Percentiles rank a stretch among this genome's conserved stretches.
Evolutionary conservation across 2,329 filamentous ascomycete genomes (phyloP).

Genomic region (Elsinoe necatrix): DNA sequence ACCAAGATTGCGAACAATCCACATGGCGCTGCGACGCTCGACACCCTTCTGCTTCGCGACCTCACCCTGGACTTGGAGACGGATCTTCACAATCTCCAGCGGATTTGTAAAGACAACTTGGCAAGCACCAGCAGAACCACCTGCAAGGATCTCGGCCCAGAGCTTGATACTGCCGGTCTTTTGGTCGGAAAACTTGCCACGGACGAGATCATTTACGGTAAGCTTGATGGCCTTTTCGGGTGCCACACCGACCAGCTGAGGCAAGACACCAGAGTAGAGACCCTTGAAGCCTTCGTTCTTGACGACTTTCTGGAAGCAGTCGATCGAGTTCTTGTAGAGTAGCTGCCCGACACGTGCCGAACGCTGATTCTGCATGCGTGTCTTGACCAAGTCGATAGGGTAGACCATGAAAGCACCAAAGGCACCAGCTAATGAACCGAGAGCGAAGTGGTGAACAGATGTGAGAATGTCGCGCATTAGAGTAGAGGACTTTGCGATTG

Average conservation of each 20-base stretch:
- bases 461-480: conserved; percentile 59
- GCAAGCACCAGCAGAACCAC: conserved; percentile 82
- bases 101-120: conserved; percentile 99
- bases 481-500: conserved; percentile 47
- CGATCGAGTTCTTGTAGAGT: conserved; percentile 93
- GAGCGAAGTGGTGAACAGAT: conserved; percentile 79
- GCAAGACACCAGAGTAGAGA: conserved; percentile 87
- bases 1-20: conserved; percentile 94
- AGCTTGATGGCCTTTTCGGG: conserved; percentile 99
- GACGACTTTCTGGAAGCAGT: conserved; percentile 89
- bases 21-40: conserved; percentile 86
- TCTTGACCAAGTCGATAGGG: conserved; percentile 97
- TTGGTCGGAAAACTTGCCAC: conserved; percentile 63
- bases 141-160: conserved; percentile 70
- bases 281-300: conserved; percentile 84
- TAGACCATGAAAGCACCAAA: conserved; percentile 99
- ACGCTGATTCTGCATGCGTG: conserved; percentile 95
- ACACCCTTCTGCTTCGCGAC: conserved; percentile 73
- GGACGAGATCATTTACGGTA: conserved; percentile 91
- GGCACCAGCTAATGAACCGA: conserved; percentile 84
- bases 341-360: conserved; percentile 71
- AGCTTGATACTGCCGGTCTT: conserved; percentile 64
- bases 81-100: conserved; percentile 98
- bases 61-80: conserved; percentile 94
- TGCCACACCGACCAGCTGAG: conserved; percentile 94